Evolutionary conservation across 345 rosid species (phyloP).

Genomic region (Brassica napus): Da-Ae NC_063447.1:57977501-57978000

Average conservation of each 20-base stretch:
- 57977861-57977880: not conserved
- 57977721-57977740: not conserved
- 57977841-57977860: conserved; percentile 34
- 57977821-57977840: conserved; percentile 36
- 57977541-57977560: not conserved
- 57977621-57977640: conserved; percentile 21
- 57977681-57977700: conserved; percentile 21
- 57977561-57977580: not conserved
- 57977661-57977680: conserved; percentile 28
- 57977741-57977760: conserved; percentile 12
- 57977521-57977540: not conserved
- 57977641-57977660: conserved; percentile 3
- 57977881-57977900: not conserved
- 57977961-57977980: conserved; percentile 35
- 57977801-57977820: conserved; percentile 41
- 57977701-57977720: conserved; percentile 10
- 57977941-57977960: conserved; percentile 42
- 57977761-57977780: conserved; percentile 10
- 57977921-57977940: conserved; percentile 27
- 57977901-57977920: conserved; percentile 40
- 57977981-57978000: conserved; percentile 36
- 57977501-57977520: not conserved
- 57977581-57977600: not conserved
- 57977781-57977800: conserved; percentile 33
- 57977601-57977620: conserved; percentile 22